These are phyloP conservation scores for Xylariomycetidae sp. DNA, from an alignment of 2,329 filamentous ascomycete species.

Conservation along the genomic window DNA sequence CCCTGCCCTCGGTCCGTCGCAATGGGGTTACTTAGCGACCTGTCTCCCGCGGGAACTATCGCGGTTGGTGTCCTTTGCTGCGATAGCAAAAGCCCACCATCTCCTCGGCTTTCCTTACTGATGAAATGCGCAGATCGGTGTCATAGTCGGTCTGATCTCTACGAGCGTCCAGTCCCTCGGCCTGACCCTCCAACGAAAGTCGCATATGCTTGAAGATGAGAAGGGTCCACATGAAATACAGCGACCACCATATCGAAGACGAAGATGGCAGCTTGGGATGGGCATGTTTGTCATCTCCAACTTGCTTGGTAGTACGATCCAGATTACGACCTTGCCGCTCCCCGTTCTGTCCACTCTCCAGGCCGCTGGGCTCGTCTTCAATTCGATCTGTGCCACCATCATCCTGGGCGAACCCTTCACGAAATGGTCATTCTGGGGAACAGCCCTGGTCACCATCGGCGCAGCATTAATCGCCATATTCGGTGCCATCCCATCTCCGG, in stretches of 20 bases:
- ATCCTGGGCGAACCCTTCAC: slow-evolving; percentile 94
- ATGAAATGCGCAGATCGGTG: slow-evolving; percentile 62
- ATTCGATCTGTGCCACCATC: slow-evolving; percentile 92
- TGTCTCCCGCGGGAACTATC: slow-evolving; percentile 65
- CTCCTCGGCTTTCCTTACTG: background rate
- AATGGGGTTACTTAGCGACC: slow-evolving; percentile 69
- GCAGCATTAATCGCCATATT: slow-evolving; percentile 92
- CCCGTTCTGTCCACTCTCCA: slow-evolving; percentile 93
- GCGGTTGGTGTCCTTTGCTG: slow-evolving; percentile 11
- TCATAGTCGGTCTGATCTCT: slow-evolving; percentile 86
- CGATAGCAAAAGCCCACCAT: background rate
- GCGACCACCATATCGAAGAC: slow-evolving; percentile 80
- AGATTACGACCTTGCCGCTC: slow-evolving; percentile 91
- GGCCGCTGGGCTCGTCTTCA: slow-evolving; percentile 94
- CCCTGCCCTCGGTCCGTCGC: slow-evolving; percentile 32
- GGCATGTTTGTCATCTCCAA: slow-evolving; percentile 95
- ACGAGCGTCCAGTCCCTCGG: slow-evolving; percentile 94
- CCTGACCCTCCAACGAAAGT: slow-evolving; percentile 93
- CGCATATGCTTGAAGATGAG: slow-evolving; percentile 95
- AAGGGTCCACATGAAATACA: slow-evolving; percentile 73
- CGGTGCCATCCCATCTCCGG: slow-evolving; percentile 87
- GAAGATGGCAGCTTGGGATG: slow-evolving; percentile 97
- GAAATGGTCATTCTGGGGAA: slow-evolving; percentile 84
- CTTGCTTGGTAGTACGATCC: slow-evolving; percentile 88
- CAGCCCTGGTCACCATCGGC: slow-evolving; percentile 77